Base-by-base conservation (phyloP, 805 yeast species). In the Candida endomychidarum region DNA sequence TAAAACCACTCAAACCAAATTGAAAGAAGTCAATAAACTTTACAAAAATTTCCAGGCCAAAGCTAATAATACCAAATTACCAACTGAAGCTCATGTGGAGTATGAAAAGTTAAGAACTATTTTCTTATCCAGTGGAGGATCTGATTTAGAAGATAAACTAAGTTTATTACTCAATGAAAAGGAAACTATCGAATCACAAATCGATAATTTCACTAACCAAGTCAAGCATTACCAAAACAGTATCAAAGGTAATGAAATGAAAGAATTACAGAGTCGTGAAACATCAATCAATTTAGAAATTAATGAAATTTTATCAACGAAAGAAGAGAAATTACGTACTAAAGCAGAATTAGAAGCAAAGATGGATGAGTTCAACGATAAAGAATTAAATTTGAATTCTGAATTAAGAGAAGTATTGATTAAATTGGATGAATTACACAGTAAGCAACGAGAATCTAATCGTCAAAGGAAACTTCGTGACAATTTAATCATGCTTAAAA, bases 361-460 rank as follows among this genome's bases (percentile, higher is more conserved):
- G 6, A 68, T 67, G 39, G 74, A 72, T 22, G 54, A 62, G 16
- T 54, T 58, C 17, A 53, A 60, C 14, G 62, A 57, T 23, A 70
- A 76, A 46, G 91, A 83, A 51, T 66, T 70, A 25, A 81, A 79
- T 42, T 53, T 86, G n/a, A 83, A 81, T 46, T 66, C 80, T 6
- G 76, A 78, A 45, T 65, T 90, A 42, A 75, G 80, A 47, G 82
- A 78, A 22, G 71, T 80, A 1, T 65, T 85, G 20, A 48, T 75
- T 2, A 75, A 75, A 49, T 65, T 91, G 33, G 84, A 84, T 45
- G 95, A 86, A 39, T 62, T 86, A 25, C 80, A 79, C 37, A 89
- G 96, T 1, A 78, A 74, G 42, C 84, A 81, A 57, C 77, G 91
- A 49, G 96, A 86, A 51, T 71, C 89, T 0, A 75, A 76, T 28